Evolutionary conservation across 306 rosid genomes (phyloP).

Genomic region (Citrullus colocynthis): DNA sequence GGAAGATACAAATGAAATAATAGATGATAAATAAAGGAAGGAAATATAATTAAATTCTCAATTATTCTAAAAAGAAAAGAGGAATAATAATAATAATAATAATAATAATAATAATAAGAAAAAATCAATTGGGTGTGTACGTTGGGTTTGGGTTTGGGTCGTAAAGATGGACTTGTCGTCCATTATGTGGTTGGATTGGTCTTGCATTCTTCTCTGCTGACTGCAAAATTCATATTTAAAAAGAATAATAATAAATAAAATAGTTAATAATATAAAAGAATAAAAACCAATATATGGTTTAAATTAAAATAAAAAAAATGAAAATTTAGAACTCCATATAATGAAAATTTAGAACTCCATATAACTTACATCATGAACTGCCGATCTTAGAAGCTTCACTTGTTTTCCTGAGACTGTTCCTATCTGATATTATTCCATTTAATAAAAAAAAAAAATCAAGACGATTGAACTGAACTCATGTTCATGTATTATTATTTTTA

Average conservation of each 20-base stretch:
- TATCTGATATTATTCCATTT: conserved; percentile 16
- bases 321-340: neutral
- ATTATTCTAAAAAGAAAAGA: no score
- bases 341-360: neutral
- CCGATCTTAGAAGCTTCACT: conserved; percentile 29
- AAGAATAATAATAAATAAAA: neutral
- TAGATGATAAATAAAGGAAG: no score
- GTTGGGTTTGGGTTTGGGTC: neutral
- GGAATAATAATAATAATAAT: no score
- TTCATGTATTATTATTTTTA: no score
- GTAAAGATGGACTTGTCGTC: conserved; percentile 7
- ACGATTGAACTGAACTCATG: no score
- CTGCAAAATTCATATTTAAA: neutral
- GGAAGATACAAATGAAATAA: neutral
- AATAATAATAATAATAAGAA: no score
- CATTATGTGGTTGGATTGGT: conserved; percentile 19
- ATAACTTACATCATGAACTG: conserved; percentile 46
- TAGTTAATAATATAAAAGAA: neutral
- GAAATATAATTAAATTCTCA: no score
- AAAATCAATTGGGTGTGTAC: neutral
- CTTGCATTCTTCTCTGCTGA: conserved; percentile 23
- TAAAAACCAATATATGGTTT: neutral
- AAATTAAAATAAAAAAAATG: neutral
- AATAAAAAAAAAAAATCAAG: no score
- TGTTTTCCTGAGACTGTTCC: conserved; percentile 26